These are phyloP conservation scores for Trichoderma arundinaceum DNA, from an alignment of 2,329 filamentous ascomycete genomes.

Conservation along the genomic window DNA sequence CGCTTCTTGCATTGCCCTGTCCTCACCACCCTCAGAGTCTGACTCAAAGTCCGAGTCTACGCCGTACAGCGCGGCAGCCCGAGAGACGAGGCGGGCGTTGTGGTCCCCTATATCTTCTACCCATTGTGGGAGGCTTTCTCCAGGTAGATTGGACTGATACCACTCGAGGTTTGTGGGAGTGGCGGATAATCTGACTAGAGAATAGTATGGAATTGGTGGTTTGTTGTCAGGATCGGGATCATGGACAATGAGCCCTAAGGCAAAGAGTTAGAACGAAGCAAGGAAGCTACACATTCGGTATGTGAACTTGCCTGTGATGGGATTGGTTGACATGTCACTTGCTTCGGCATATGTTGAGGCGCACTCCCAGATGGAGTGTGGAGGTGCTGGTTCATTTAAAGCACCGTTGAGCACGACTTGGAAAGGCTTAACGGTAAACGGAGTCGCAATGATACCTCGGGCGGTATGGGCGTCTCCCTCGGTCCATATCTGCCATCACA, in stretches of 20 bases:
- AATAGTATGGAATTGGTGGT: slow-evolving; percentile 52
- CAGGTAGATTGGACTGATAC: slow-evolving; percentile 57
- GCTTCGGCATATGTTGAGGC: slow-evolving; percentile 52
- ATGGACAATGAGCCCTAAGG: slow-evolving; percentile 55
- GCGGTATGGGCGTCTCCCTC: slow-evolving; percentile 48
- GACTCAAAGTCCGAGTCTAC: slow-evolving; percentile 40
- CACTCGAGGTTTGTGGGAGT: slow-evolving; percentile 58
- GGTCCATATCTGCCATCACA: slow-evolving; percentile 49
- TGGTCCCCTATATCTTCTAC: slow-evolving; percentile 53
- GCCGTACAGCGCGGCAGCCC: slow-evolving; percentile 51
- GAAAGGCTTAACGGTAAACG: slow-evolving; percentile 56
- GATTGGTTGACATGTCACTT: slow-evolving; percentile 44
- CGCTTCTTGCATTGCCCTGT: slow-evolving; percentile 32
- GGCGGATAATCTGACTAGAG: slow-evolving; percentile 59
- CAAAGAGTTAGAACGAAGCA: slow-evolving; percentile 7
- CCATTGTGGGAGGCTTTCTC: slow-evolving; percentile 51
- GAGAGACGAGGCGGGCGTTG: slow-evolving; percentile 52
- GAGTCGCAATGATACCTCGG: slow-evolving; percentile 61
- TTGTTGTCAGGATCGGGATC: slow-evolving; percentile 38
- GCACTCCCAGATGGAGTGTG: slow-evolving; percentile 54
- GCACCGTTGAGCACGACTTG: slow-evolving; percentile 51
- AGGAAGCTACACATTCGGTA: background rate
- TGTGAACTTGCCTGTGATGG: slow-evolving; percentile 35
- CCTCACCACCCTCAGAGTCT: slow-evolving; percentile 37
- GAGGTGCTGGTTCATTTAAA: slow-evolving; percentile 34